phyloP scores from a whole-genome alignment of 345 rosid species.

The Luvunga scandens region DNA sequence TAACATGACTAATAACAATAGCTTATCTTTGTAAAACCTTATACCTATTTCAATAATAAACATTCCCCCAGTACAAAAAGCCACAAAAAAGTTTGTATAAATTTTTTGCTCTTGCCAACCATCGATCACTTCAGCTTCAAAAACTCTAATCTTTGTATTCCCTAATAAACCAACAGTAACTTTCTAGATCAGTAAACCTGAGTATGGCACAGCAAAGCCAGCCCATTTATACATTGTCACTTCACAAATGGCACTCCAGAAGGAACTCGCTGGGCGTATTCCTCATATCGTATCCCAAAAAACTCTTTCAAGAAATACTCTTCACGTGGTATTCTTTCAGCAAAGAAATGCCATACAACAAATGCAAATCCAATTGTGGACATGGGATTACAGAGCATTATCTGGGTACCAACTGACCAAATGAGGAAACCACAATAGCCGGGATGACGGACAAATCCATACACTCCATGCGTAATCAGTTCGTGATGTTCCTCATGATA shows the following conservation, averaged over 20 bases:
- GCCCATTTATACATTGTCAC: conserved; percentile 23
- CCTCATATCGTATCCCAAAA: conserved; percentile 53
- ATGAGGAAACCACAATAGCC: conserved; percentile 67
- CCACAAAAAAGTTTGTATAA: too few species aligned
- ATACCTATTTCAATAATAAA: too few species aligned
- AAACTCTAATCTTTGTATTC: background rate
- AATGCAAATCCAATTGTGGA: conserved; percentile 54
- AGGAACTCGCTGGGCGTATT: conserved; percentile 48
- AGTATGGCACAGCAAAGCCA: background rate
- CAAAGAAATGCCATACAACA: conserved; percentile 69
- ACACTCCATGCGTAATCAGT: conserved; percentile 58
- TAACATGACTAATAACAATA: too few species aligned
- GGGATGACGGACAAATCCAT: conserved; percentile 58
- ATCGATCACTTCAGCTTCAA: conserved; percentile 2
- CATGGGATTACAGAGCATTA: conserved; percentile 73
- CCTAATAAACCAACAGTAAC: background rate
- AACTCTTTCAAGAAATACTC: conserved; percentile 68
- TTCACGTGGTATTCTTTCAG: conserved; percentile 58
- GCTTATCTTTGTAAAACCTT: too few species aligned
- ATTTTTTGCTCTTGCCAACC: too few species aligned
- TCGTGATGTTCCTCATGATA: conserved; percentile 54
- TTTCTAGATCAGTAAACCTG: too few species aligned
- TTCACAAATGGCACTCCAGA: conserved; percentile 72
- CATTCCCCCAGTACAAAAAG: too few species aligned
- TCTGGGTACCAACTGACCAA: conserved; percentile 74